phyloP scores from a whole-genome alignment of 2,329 filamentous ascomycete species.

The Xylariales sp. region DNA sequence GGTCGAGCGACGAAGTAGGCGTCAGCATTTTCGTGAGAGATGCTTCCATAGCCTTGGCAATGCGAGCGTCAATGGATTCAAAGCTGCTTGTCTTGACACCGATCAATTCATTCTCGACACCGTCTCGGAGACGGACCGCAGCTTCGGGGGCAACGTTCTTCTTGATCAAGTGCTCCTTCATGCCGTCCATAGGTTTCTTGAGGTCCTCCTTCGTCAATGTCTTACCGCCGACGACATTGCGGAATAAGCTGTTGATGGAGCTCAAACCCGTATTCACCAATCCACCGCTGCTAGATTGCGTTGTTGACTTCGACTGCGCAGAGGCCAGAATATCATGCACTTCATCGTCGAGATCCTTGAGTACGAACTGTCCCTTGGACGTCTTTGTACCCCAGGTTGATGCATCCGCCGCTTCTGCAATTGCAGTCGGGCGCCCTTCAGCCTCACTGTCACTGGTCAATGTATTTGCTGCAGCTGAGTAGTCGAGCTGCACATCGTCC shows the following conservation, averaged over 20 bases:
- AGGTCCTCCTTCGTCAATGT: conserved; percentile 84
- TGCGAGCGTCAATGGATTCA: conserved; percentile 79
- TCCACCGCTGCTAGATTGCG: conserved; percentile 49
- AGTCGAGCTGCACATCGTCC: conserved; percentile 77
- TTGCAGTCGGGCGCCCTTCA: conserved; percentile 47
- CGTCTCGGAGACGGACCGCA: conserved; percentile 83
- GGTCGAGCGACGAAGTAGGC: conserved; percentile 88
- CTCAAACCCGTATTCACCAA: conserved; percentile 76
- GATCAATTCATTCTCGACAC: conserved; percentile 83
- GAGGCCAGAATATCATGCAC: conserved; percentile 83
- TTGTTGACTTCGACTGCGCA: conserved; percentile 60
- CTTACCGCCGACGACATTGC: conserved; percentile 93
- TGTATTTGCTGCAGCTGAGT: conserved; percentile 61
- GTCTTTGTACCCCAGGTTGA: conserved; percentile 82
- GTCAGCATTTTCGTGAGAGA: conserved; percentile 94
- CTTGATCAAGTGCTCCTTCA: conserved; percentile 90
- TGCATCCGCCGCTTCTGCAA: conserved; percentile 74
- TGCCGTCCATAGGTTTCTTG: conserved; percentile 86
- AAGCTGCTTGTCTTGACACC: conserved; percentile 91
- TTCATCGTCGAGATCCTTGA: conserved; percentile 91
- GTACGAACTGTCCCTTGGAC: conserved; percentile 83
- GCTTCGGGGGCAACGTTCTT: conserved; percentile 98
- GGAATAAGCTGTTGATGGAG: conserved; percentile 83
- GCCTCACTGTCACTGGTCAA: conserved; percentile 47
- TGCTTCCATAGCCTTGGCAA: conserved; percentile 84